Evolutionary conservation across 169 alveolate genomes (phyloP), one percentile per base, ranked within the genome.

Genomic region (Cryptosporidium xiaoi): DNA sequence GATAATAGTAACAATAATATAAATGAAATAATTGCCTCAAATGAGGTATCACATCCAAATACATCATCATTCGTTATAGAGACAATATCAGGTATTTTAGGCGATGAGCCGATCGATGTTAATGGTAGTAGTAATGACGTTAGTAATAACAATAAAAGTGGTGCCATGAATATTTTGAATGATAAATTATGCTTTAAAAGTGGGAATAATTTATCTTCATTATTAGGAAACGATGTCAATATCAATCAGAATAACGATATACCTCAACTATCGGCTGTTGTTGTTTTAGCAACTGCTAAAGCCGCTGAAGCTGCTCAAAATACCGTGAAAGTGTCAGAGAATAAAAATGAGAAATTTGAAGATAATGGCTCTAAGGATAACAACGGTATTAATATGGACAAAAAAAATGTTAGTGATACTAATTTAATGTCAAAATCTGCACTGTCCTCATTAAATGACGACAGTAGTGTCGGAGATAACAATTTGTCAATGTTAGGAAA

Each of bases 31-130:
- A 6, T 64, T 15, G 6, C 66, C 44, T 29, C 66, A 20, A 69
- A 53, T 53, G 56, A 31, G 31, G 82, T 67, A 16, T 27, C 83
- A 16, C 87, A 77, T 46, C 87, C 87, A 1, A 77, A 60, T 77
- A 77, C 87, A 56, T 77, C 87, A n/a, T 77, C 87, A 77, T 77
- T 77, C 44, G 69, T 77, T 12, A 77, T 77, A 64, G 87, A 77
- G 50, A 77, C 87, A 7, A 60, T 77, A 62, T 60, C 87, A 16
- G 87, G 87, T 58, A 77, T 77, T 18, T 46, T 77, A 24, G 87
- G 87, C 18, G 87, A 77, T 60, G 87, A 77, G 12, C 31, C 71
- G 7, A 56, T 77, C 4, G 48, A 8, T 40, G 48, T 40, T 40
- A 40, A 40, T 40, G 55, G 84, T n/a, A 34, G 56, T 24, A 40